Percentiles rank a stretch among this genome's conserved stretches.
Evolutionary conservation across 1,139 yeast genomes (phyloP).

Genomic region (Debaryomyces sp.): DNA sequence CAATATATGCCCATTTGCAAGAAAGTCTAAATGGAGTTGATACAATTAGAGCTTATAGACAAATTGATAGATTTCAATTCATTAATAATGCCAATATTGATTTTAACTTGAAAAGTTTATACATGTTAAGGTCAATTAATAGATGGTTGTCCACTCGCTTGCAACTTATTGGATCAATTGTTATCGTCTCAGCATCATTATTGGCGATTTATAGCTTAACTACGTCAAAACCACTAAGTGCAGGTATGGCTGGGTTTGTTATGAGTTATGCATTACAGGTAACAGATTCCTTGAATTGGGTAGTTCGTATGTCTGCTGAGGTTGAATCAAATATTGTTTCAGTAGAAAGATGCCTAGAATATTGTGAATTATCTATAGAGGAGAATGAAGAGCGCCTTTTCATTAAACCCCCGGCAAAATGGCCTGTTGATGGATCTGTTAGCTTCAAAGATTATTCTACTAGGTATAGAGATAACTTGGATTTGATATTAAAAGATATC

Average conservation of each 20-base stretch:
- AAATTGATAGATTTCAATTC: slow-evolving; percentile 52
- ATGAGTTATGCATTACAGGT: slow-evolving; percentile 40
- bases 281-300: slow-evolving; percentile 32
- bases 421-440: slow-evolving; percentile 38
- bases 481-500: slow-evolving; percentile 36
- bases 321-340: slow-evolving; percentile 37
- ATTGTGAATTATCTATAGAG: slow-evolving; percentile 35
- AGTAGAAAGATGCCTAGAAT: slow-evolving; percentile 40
- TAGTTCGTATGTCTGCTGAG: slow-evolving; percentile 39
- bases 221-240: slow-evolving; percentile 24
- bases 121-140: slow-evolving; percentile 45
- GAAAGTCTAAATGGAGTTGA: slow-evolving; percentile 64
- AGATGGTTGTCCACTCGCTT: slow-evolving; percentile 46
- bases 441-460: slow-evolving; percentile 34
- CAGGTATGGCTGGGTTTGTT: slow-evolving; percentile 41
- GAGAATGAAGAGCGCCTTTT: slow-evolving; percentile 28
- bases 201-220: slow-evolving; percentile 27
- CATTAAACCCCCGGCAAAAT: slow-evolving; percentile 25
- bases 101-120: slow-evolving; percentile 61
- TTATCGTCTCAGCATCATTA: slow-evolving; percentile 32
- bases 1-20: slow-evolving; percentile 65
- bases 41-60: slow-evolving; percentile 60
- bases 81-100: slow-evolving; percentile 63
- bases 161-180: slow-evolving; percentile 36
- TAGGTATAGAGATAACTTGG: slow-evolving; percentile 38